phyloP scores from a whole-genome alignment of 768 basidiomycete species.

The Amanita muscaria region DNA sequence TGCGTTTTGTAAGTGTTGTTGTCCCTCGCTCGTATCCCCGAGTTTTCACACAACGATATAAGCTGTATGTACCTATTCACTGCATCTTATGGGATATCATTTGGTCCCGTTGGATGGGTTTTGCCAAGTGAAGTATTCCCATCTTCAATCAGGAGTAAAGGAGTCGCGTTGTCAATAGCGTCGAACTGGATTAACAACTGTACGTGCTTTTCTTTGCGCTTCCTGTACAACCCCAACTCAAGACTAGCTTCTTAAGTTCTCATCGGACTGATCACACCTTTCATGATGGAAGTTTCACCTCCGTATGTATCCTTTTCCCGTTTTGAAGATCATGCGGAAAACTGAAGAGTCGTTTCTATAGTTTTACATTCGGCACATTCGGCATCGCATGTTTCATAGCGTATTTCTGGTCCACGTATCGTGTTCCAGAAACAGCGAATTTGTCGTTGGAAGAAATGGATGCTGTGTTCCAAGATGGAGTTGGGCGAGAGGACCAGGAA shows the following conservation, averaged over 20 bases:
- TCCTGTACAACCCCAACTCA: background rate
- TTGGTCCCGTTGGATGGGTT: constrained; percentile 80
- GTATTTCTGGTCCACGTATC: constrained; percentile 61
- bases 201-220: constrained; percentile 20
- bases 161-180: constrained; percentile 75
- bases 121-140: constrained; percentile 81
- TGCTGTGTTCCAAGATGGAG: constrained; percentile 51
- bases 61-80: constrained; percentile 71
- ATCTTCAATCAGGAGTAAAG: constrained; percentile 68
- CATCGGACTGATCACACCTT: constrained; percentile 66
- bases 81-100: constrained; percentile 65
- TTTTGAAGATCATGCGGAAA: background rate
- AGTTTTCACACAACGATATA: too few relatives aligned
- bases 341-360: constrained; percentile 15
- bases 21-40: too few relatives aligned
- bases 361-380: constrained; percentile 64
- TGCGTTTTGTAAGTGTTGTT: constrained; percentile 47
- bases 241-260: constrained; percentile 41
- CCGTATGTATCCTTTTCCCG: constrained; percentile 28
- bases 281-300: constrained; percentile 52
- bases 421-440: constrained; percentile 72
- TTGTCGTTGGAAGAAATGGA: constrained; percentile 74
- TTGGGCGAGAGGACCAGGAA: constrained; percentile 42
- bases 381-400: constrained; percentile 54
- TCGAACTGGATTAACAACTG: constrained; percentile 87